A percentile compares a stretch with the other conserved stretches of the same genome.
phyloP scores from a whole-genome alignment of 2,329 filamentous ascomycete species.

The Penicillium sumatraense region DNA sequence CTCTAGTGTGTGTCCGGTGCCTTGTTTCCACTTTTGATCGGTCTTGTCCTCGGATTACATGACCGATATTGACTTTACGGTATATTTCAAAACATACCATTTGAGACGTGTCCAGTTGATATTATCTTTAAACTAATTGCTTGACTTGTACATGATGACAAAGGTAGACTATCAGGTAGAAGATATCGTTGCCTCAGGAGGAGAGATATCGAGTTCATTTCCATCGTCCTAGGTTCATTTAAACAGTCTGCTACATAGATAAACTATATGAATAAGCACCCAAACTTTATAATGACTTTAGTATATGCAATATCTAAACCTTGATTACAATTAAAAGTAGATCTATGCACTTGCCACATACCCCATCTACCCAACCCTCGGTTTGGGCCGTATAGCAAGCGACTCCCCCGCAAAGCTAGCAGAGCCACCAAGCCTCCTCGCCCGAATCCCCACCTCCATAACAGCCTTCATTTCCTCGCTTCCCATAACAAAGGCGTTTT shows the following conservation, averaged over 20 bases:
- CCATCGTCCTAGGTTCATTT: no score
- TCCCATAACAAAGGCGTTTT: constrained; percentile 17
- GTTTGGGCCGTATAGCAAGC: constrained; percentile 9
- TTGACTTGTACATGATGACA: background rate
- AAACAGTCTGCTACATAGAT: no score
- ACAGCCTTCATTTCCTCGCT: constrained; percentile 15
- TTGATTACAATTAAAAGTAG: constrained; percentile 3
- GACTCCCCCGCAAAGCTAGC: background rate
- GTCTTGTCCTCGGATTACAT: background rate
- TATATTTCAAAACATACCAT: background rate
- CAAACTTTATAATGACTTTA: background rate
- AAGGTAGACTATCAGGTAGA: background rate
- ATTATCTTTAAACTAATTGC: background rate
- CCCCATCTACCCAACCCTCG: background rate
- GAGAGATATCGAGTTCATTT: no score
- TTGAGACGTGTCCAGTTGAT: background rate
- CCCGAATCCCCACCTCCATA: constrained; percentile 5
- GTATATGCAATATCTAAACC: background rate
- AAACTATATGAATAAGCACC: background rate
- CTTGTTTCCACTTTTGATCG: background rate
- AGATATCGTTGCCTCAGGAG: background rate
- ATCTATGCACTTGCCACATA: background rate
- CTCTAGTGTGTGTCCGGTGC: background rate
- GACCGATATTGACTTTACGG: background rate
- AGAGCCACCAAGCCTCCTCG: background rate